These are phyloP conservation scores for Leptographium radiaticola DNA, from an alignment of 2,329 filamentous ascomycete species.

Conservation along the genomic window DNA sequence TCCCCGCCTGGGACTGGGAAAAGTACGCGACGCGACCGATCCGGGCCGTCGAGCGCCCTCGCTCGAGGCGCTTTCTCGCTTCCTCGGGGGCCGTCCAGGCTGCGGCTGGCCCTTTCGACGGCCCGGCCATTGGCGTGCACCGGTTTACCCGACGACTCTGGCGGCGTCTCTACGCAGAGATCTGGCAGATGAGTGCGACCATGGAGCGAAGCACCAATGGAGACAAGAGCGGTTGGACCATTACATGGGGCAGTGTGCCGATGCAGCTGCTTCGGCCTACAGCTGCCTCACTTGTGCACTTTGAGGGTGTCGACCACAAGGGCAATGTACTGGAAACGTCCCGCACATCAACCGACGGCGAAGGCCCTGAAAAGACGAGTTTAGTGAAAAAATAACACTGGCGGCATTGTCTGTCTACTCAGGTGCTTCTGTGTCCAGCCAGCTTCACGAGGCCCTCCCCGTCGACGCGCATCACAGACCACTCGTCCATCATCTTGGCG, in stretches of 20 bases:
- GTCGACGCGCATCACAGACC: conserved; percentile 65
- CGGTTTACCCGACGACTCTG: conserved; percentile 27
- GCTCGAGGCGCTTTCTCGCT: conserved; percentile 21
- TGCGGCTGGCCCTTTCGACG: conserved; percentile 17
- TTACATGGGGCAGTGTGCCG: conserved; percentile 32
- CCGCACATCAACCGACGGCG: too few relatives aligned
- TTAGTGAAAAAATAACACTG: too few relatives aligned
- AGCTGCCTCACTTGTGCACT: conserved; percentile 28
- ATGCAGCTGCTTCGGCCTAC: conserved; percentile 18
- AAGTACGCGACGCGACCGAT: conserved; percentile 26
- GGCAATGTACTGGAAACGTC: conserved; percentile 10
- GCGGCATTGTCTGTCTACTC: not conserved
- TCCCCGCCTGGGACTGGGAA: conserved; percentile 27
- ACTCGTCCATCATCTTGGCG: conserved; percentile 53
- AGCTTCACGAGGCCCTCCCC: conserved; percentile 50
- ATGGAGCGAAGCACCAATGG: conserved; percentile 20
- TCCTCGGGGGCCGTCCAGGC: conserved; percentile 21
- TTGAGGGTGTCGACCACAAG: conserved; percentile 27
- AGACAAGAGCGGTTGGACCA: conserved; percentile 14
- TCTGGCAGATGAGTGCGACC: conserved; percentile 32
- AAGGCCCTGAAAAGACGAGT: too few relatives aligned
- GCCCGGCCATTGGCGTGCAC: conserved; percentile 20
- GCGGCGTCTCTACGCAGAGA: conserved; percentile 31
- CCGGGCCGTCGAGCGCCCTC: conserved; percentile 23
- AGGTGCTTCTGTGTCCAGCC: conserved; percentile 20